phyloP scores from a whole-genome alignment of 2,329 filamentous ascomycete genomes.

The Pseudopithomyces chartarum region DNA sequence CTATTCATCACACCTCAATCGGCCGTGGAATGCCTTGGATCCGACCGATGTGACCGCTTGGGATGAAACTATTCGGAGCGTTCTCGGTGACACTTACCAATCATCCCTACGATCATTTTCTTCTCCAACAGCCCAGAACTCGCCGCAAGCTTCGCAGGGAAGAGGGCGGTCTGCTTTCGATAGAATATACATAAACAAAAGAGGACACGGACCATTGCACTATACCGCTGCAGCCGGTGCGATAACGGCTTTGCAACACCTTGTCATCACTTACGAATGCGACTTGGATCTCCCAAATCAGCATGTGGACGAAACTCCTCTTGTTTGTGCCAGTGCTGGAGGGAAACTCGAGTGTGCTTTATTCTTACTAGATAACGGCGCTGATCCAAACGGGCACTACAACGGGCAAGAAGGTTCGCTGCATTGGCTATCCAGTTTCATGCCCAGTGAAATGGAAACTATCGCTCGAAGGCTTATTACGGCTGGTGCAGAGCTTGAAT shows the following conservation, averaged over 20 bases:
- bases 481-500: constrained; percentile 10
- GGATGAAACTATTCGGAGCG: background rate
- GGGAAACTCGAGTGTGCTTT: constrained; percentile 9
- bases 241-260: constrained; percentile 5
- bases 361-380: constrained; percentile 11
- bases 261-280: constrained; percentile 12
- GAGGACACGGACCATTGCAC: constrained; percentile 11
- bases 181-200: constrained; percentile 6
- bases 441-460: constrained; percentile 7
- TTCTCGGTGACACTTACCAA: background rate
- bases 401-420: constrained; percentile 11
- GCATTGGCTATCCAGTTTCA: constrained; percentile 14
- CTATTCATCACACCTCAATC: background rate
- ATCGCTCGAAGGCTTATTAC: constrained; percentile 6
- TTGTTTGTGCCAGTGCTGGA: constrained; percentile 7
- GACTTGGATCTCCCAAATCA: constrained; percentile 8
- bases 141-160: background rate
- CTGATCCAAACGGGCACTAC: constrained; percentile 10
- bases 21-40: constrained; percentile 1
- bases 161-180: constrained; percentile 2
- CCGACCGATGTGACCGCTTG: background rate
- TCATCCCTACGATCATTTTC: background rate
- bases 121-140: background rate
- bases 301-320: constrained; percentile 9
- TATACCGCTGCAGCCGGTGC: constrained; percentile 8